Evolutionary conservation across 1,284 basidiomycete genomes (phyloP), one percentile per base, ranked within the genome.

Genomic region (Trametes polyzona): DNA sequence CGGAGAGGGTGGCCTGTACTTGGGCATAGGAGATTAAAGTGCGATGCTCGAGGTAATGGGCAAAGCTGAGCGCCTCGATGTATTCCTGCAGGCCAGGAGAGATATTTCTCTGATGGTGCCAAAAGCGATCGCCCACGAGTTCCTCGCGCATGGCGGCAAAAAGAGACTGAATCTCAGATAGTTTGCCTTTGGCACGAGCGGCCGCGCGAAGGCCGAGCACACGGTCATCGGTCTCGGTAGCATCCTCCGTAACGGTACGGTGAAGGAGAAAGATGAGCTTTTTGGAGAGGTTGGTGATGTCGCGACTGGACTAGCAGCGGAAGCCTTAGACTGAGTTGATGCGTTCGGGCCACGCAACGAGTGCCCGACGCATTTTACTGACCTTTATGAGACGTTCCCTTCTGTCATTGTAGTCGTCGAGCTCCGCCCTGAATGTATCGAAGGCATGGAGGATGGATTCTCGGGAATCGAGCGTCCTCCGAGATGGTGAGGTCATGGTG

Each of bases 241-340:
- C 69, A 65, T 78, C 78, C 64, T 83, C 85, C 60, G 82, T 79
- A 52, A 84, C 78, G 55, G 87, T 78, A 39, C 95, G 89, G 69
- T 98, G 96, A 3, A 98, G 81, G 46, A 94, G 87, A 69, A 98
- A 98, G 61, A 99, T 98, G 68, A 89, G 81, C 74, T 94, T 96
- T 73, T 99, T 99, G 43, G 95, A 95, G n/a, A 92, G 80, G 62
- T 87, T 91, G 14, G 96, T 98, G 62, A 95, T 84, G 71, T 97
- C 95, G 30, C 96, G 83, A 69, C 86, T 88, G 37, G 83, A 79
- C 89, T 90, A 60, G 66, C 32, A 8, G 7, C 26, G 42, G 23
- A 9, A 16, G 46, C 37, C 39, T 54, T 24, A 52, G 41, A 37
- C 40, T 7, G 44, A 35, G 24, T 12, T 14, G n/a, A 39, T 26